phyloP scores from a whole-genome alignment of 2,329 filamentous ascomycete genomes.

The Fusarium napiforme region DNA sequence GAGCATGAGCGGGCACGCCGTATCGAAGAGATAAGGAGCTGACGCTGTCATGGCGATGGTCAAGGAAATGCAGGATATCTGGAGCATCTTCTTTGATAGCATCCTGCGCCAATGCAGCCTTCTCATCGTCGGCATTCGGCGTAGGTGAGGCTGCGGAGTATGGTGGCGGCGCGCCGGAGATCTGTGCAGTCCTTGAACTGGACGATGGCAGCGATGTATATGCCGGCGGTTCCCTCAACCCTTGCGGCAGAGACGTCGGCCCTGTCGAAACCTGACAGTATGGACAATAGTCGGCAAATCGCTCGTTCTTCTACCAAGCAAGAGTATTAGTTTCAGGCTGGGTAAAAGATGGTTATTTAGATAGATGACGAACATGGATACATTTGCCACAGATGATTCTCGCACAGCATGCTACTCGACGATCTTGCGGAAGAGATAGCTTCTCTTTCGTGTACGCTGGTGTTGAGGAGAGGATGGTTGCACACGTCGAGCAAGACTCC shows the following conservation, averaged over 20 bases:
- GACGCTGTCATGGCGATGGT: constrained; percentile 75
- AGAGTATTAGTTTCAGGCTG: constrained; percentile 15
- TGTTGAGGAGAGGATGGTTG: constrained; percentile 66
- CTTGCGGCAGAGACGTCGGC: constrained; percentile 68
- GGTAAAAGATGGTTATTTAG: neutral
- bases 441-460: constrained; percentile 68
- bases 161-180: constrained; percentile 52
- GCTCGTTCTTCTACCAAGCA: constrained; percentile 65
- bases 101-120: constrained; percentile 36
- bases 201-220: constrained; percentile 61
- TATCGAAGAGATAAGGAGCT: constrained; percentile 77
- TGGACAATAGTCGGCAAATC: constrained; percentile 75
- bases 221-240: constrained; percentile 74
- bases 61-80: constrained; percentile 80
- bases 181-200: constrained; percentile 35
- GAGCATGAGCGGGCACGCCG: constrained; percentile 69
- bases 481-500: constrained; percentile 76
- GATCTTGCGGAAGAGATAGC: constrained; percentile 63
- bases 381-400: constrained; percentile 78
- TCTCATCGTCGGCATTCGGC: constrained; percentile 35
- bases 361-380: constrained; percentile 63
- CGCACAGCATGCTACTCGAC: constrained; percentile 74
- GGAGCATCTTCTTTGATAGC: constrained; percentile 56
- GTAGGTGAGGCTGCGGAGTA: constrained; percentile 47
- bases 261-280: constrained; percentile 79